Conservation (phyloP, 73 alveolate species). For the Effrenium voratum region DNA sequence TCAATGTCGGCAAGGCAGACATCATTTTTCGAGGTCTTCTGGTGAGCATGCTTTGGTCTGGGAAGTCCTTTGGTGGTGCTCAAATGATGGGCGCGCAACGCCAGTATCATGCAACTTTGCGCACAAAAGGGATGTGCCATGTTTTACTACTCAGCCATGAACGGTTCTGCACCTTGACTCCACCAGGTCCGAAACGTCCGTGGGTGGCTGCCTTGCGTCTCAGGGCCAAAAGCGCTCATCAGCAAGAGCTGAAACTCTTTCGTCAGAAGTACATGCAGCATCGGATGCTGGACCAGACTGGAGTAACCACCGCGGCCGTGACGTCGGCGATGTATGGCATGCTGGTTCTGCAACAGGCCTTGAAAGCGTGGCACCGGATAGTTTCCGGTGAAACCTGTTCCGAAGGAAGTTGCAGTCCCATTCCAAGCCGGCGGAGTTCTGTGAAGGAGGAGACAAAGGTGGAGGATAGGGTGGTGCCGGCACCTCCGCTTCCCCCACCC, state of each 20-base stretch:
- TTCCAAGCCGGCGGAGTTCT: background rate
- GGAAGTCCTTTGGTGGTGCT: constrained; percentile 41
- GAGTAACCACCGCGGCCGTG: background rate
- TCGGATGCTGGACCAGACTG: constrained; percentile 11
- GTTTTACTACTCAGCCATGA: constrained; percentile 12
- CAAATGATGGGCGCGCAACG: constrained; percentile 43
- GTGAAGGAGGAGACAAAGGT: background rate
- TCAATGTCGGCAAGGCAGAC: constrained; percentile 52
- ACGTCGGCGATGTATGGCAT: constrained; percentile 10
- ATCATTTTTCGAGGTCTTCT: constrained; percentile 4
- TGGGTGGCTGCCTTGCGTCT: constrained; percentile 22
- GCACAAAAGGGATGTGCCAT: constrained; percentile 39
- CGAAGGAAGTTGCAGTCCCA: too few species aligned
- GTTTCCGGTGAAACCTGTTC: background rate
- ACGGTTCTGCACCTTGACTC: constrained; percentile 1
- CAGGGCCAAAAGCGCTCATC: constrained; percentile 19
- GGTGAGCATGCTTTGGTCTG: constrained; percentile 55
- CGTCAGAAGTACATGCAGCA: background rate
- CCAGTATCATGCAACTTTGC: constrained; percentile 13
- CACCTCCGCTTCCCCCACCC: background rate
- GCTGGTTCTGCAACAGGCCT: constrained; percentile 4
- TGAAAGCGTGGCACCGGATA: background rate
- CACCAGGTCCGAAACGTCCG: constrained; percentile 46
- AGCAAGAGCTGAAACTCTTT: constrained; percentile 36
- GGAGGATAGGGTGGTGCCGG: background rate